Evolutionary conservation across 768 basidiomycete genomes (phyloP).

Genomic region (Crepidotus variabilis): DNA sequence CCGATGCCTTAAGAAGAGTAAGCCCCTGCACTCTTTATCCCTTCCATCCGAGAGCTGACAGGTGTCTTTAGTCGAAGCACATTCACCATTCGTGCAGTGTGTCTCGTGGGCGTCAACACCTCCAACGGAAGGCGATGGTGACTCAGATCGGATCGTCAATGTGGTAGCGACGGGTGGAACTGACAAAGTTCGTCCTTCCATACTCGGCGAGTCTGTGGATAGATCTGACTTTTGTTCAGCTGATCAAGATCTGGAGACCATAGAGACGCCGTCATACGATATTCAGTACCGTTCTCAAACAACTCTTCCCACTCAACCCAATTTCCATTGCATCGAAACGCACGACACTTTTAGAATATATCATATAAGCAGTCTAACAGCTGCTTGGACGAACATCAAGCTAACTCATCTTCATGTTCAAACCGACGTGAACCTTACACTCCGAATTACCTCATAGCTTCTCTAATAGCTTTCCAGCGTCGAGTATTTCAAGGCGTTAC

Average conservation of each 20-base stretch:
- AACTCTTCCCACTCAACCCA: no score
- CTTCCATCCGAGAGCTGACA: neutral
- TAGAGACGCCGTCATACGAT: conserved; percentile 14
- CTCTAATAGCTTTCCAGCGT: no score
- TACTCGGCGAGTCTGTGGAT: neutral
- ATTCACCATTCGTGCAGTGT: conserved; percentile 78
- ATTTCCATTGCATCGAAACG: no score
- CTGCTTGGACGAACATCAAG: no score
- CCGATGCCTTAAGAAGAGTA: conserved; percentile 68
- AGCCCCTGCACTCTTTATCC: neutral
- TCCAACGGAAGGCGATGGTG: conserved; percentile 33
- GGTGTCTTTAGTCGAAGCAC: conserved; percentile 59
- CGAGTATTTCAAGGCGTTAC: no score
- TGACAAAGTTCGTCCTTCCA: conserved; percentile 38
- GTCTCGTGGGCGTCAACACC: conserved; percentile 70
- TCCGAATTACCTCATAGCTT: no score
- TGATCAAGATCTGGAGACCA: conserved; percentile 63
- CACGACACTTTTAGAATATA: no score
- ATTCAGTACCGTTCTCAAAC: no score
- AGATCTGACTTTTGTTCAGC: conserved; percentile 10
- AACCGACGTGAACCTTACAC: no score
- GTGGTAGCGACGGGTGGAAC: conserved; percentile 68
- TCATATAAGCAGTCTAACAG: no score
- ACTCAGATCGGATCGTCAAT: conserved; percentile 59
- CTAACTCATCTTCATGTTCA: no score